These are phyloP conservation scores for Citeromyces nyonsensis DNA, from an alignment of 805 yeast species.

Conservation along the genomic window DNA sequence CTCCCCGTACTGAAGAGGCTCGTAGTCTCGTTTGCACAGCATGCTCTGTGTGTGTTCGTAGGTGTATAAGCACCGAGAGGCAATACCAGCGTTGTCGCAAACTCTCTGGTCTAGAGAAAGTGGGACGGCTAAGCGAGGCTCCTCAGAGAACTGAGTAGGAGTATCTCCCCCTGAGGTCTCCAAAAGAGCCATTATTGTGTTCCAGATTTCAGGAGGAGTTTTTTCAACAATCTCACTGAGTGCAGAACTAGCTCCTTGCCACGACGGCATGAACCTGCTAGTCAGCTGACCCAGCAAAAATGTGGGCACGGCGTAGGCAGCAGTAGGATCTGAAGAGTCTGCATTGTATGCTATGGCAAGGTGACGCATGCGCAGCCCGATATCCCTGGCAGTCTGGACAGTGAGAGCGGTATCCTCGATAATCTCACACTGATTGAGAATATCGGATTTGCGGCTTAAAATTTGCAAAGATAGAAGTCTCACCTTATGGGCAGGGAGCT, in stretches of 20 bases:
- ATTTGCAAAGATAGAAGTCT: background rate
- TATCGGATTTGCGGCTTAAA: too few species aligned
- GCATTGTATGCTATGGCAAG: conserved; percentile 27
- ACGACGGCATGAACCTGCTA: conserved; percentile 68
- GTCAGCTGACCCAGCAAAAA: conserved; percentile 58
- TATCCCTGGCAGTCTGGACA: conserved; percentile 59
- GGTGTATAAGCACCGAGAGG: background rate
- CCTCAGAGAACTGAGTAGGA: background rate
- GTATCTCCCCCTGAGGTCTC: background rate
- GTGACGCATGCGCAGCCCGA: conserved; percentile 51
- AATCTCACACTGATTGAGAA: conserved; percentile 30
- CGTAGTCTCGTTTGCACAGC: background rate
- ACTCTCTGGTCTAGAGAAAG: background rate
- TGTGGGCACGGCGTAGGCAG: conserved; percentile 20
- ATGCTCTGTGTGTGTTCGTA: background rate
- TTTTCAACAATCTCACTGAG: conserved; percentile 29
- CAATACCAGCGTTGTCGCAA: background rate
- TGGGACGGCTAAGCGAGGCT: too few species aligned
- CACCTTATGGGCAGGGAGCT: background rate
- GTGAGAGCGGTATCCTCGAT: conserved; percentile 65
- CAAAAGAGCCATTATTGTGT: conserved; percentile 15
- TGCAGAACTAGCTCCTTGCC: conserved; percentile 61
- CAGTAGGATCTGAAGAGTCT: conserved; percentile 8
- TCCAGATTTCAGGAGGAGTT: conserved; percentile 38
- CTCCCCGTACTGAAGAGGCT: background rate